Evolutionary conservation across 345 rosid species (phyloP).

Genomic region (Bruguiera parviflora): DNA sequence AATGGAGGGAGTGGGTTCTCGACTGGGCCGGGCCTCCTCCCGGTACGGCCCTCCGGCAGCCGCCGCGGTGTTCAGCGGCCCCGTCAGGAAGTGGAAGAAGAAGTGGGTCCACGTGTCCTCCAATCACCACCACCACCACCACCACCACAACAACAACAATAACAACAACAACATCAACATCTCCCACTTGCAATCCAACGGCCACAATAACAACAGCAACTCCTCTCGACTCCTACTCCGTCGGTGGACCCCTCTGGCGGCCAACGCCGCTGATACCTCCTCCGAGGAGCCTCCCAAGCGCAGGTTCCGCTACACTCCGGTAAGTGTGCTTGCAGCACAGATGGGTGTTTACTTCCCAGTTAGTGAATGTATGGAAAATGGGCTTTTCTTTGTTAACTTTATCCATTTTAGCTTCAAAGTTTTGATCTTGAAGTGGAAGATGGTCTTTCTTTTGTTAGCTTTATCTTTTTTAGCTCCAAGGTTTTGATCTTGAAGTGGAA

Average conservation of each 20-base stretch:
- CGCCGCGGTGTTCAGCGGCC: conserved; percentile 64
- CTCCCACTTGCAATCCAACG: conserved; percentile 47
- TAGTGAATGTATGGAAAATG: not conserved
- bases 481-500: not conserved
- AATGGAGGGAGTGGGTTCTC: conserved; percentile 90
- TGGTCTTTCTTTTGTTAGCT: no score
- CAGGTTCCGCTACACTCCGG: conserved; percentile 87
- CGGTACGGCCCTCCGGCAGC: conserved; percentile 66
- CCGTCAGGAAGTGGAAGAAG: conserved; percentile 96
- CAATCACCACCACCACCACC: conserved; percentile 34
- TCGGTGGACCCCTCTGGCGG: conserved; percentile 85
- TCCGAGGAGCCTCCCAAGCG: conserved; percentile 65
- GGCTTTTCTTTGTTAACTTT: not conserved
- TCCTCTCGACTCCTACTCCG: conserved; percentile 68
- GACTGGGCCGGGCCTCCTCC: conserved; percentile 78
- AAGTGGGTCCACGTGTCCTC: conserved; percentile 87
- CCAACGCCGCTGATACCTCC: conserved; percentile 29
- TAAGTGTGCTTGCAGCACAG: conserved; percentile 21
- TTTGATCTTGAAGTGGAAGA: not conserved
- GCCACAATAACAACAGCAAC: conserved; percentile 22
- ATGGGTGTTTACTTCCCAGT: not conserved
- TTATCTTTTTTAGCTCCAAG: no score
- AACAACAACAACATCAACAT: conserved; percentile 15
- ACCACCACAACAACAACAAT: no score
- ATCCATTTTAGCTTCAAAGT: not conserved